phyloP scores from a whole-genome alignment of 1,284 basidiomycete species.

The Rugosomyces carneus region DNA sequence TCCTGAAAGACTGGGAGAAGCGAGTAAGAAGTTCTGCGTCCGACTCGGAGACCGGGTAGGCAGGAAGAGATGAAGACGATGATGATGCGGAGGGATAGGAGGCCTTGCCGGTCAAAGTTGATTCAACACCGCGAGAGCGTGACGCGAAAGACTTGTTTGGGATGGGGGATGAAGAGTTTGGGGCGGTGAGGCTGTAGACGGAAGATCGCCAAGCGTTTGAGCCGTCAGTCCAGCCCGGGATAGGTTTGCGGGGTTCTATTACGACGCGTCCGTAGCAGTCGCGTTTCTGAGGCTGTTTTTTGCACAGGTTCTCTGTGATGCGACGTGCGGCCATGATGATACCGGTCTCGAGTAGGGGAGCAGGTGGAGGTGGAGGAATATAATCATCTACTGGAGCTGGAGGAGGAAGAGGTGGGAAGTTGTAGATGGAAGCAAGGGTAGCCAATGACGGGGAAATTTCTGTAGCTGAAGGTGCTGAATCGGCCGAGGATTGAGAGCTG shows the following conservation, averaged over 20 bases:
- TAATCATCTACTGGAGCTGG: conserved; percentile 35
- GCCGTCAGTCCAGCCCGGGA: conserved; percentile 68
- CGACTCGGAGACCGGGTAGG: conserved; percentile 27
- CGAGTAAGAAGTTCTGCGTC: conserved; percentile 46
- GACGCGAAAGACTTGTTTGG: conserved; percentile 40
- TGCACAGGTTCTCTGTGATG: conserved; percentile 43
- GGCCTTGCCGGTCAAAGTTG: conserved; percentile 32
- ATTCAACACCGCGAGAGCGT: conserved; percentile 42
- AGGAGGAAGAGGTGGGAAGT: conserved; percentile 50
- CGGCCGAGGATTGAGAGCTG: conserved; percentile 32
- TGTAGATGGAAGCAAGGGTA: conserved; percentile 45
- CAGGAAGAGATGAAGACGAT: conserved; percentile 18
- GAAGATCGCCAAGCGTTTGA: conserved; percentile 56
- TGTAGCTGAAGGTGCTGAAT: conserved; percentile 23
- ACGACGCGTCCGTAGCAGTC: conserved; percentile 27
- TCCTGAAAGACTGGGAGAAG: conserved; percentile 49
- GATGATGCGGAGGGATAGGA: conserved; percentile 21
- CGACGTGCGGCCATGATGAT: conserved; percentile 62
- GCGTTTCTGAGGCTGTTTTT: conserved; percentile 31
- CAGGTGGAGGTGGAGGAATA: conserved; percentile 20
- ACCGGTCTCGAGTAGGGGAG: conserved; percentile 42
- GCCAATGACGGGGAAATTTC: conserved; percentile 39
- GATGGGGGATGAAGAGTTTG: conserved; percentile 17
- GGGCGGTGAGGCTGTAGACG: conserved; percentile 40
- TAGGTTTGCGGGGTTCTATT: conserved; percentile 28